Conservation (phyloP, 1,139 yeast species). For the Zygosaccharomyces pseudobailii region DNA sequence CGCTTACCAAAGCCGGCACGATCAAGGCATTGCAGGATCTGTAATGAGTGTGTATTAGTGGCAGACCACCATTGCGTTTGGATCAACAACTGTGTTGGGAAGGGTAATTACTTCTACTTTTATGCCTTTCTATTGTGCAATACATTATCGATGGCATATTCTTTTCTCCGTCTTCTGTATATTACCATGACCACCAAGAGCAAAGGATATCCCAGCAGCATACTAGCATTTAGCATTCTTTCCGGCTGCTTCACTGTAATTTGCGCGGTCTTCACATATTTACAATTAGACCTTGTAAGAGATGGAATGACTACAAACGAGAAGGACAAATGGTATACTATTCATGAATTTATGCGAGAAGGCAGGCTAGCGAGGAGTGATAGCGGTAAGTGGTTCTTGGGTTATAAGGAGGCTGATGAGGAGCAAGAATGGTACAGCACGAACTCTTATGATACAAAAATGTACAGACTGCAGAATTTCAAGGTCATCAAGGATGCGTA, state of each 20-base stretch:
- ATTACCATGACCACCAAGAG: slow-evolving; percentile 7
- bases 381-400: slow-evolving; percentile 16
- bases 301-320: slow-evolving; percentile 93
- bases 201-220: slow-evolving; percentile 5
- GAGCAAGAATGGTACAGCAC: slow-evolving; percentile 26
- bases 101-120: slow-evolving; percentile 69
- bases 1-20: slow-evolving; percentile 71
- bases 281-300: slow-evolving; percentile 60
- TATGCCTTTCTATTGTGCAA: slow-evolving; percentile 55
- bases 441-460: slow-evolving; percentile 26
- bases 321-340: slow-evolving; percentile 72
- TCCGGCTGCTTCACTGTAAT: slow-evolving; percentile 52
- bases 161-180: slow-evolving; percentile 37
- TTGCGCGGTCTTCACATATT: slow-evolving; percentile 50
- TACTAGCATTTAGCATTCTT: slow-evolving; percentile 34
- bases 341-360: slow-evolving; percentile 56
- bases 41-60: slow-evolving; percentile 60
- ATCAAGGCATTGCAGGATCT: slow-evolving; percentile 80
- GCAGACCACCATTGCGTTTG: slow-evolving; percentile 95
- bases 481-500: slow-evolving; percentile 13
- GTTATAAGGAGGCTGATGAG: slow-evolving; percentile 4
- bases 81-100: slow-evolving; percentile 88
- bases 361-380: slow-evolving; percentile 35
- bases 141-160: slow-evolving; percentile 55
- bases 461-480: slow-evolving; percentile 16